Evolutionary conservation across 148 eudicot genomes (phyloP).

Genomic region (Fagopyrum tataricum): DNA sequence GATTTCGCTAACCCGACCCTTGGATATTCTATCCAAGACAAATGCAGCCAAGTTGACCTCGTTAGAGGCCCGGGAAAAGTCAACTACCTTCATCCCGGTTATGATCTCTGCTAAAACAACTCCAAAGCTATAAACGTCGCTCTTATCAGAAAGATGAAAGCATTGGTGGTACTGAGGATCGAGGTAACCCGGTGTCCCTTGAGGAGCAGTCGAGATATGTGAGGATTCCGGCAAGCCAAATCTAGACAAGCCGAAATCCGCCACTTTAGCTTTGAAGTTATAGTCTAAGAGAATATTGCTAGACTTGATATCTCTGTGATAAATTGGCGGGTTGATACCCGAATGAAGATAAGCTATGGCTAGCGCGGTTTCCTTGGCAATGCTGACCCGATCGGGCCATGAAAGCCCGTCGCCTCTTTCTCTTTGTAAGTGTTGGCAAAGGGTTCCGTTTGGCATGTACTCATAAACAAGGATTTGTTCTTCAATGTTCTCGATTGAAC

Average conservation of each 20-base stretch:
- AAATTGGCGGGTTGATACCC: constrained; percentile 53
- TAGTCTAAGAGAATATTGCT: constrained; percentile 61
- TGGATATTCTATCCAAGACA: constrained; percentile 34
- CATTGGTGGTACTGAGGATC: constrained; percentile 75
- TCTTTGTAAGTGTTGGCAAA: constrained; percentile 41
- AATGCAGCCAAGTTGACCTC: constrained; percentile 55
- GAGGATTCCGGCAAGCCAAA: constrained; percentile 50
- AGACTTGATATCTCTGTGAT: constrained; percentile 64
- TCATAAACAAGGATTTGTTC: constrained; percentile 58
- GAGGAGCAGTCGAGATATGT: constrained; percentile 68
- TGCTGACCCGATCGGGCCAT: constrained; percentile 45
- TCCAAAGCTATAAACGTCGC: constrained; percentile 69
- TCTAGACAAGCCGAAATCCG: constrained; percentile 72
- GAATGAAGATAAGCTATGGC: constrained; percentile 66
- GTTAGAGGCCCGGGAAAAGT: constrained; percentile 38
- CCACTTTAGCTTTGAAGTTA: constrained; percentile 51
- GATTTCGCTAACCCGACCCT: constrained; percentile 31
- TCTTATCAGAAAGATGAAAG: constrained; percentile 55
- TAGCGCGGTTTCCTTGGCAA: constrained; percentile 54
- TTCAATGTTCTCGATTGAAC: constrained; percentile 33
- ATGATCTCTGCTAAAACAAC: constrained; percentile 68
- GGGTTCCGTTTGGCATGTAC: constrained; percentile 60
- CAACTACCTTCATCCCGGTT: constrained; percentile 50
- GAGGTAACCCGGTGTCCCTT: constrained; percentile 69
- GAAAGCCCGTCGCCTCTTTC: constrained; percentile 30